phyloP scores from a whole-genome alignment of 2,329 filamentous ascomycete species.

The Fusarium continuum region DNA sequence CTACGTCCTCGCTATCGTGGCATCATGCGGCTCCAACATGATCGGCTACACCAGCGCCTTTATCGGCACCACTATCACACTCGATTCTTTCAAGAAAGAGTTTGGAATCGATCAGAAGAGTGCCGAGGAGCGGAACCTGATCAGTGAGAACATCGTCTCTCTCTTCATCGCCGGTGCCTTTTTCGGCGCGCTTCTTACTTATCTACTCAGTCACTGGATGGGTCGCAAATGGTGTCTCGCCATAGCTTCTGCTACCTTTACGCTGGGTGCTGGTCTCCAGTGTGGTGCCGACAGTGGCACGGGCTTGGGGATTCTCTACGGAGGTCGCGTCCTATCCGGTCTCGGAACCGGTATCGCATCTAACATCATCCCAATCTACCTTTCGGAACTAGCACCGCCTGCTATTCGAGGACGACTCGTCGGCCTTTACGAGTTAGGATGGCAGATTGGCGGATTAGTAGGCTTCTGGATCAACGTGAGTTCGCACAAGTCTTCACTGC shows the following conservation, averaged over 20 bases:
- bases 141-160: constrained; percentile 55
- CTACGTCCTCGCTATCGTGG: constrained; percentile 48
- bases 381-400: constrained; percentile 58
- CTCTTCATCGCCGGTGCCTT: constrained; percentile 76
- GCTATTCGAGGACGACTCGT: constrained; percentile 61
- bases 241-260: constrained; percentile 45
- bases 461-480: constrained; percentile 23
- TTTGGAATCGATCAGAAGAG: constrained; percentile 63
- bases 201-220: constrained; percentile 45
- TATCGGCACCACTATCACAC: constrained; percentile 71
- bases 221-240: constrained; percentile 48
- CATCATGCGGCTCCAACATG: constrained; percentile 53
- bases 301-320: constrained; percentile 8
- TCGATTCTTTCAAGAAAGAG: constrained; percentile 68
- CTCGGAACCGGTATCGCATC: constrained; percentile 5
- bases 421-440: constrained; percentile 16
- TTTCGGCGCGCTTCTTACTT: constrained; percentile 71
- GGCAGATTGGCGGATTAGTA: constrained; percentile 15
- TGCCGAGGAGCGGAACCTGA: constrained; percentile 51
- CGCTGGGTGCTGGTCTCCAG: constrained; percentile 62
- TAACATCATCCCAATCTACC: constrained; percentile 56
- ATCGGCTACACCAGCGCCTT: constrained; percentile 64
- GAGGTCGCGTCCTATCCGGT: constrained; percentile 3
- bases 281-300: constrained; percentile 60
- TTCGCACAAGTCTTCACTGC: rapidly evolving